phyloP scores from a whole-genome alignment of 345 rosid genomes.

The Kandelia obovata region DNA sequence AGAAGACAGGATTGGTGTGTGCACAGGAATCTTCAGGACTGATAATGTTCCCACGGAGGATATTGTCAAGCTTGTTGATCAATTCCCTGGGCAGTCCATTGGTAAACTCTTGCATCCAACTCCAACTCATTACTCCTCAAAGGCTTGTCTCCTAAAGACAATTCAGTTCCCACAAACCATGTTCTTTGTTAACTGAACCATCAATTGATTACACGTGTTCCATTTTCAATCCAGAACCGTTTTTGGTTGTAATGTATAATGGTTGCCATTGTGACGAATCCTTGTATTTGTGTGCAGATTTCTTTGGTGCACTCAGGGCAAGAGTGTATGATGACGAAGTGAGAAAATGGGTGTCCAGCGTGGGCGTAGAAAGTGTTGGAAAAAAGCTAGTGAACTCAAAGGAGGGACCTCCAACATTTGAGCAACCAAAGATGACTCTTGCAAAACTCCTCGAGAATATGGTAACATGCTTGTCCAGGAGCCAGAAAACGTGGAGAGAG shows the following conservation, averaged over 20 bases:
- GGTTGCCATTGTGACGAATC: too few species aligned
- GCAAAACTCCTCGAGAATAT: constrained; percentile 38
- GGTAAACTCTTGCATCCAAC: constrained; percentile 27
- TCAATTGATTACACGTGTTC: too few species aligned
- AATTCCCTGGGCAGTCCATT: constrained; percentile 54
- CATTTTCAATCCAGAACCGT: too few species aligned
- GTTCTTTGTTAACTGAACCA: too few species aligned
- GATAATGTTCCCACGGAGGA: constrained; percentile 39
- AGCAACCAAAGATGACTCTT: constrained; percentile 46
- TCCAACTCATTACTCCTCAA: neutral
- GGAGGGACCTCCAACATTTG: constrained; percentile 53
- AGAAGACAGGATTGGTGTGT: constrained; percentile 54
- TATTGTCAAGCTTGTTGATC: constrained; percentile 49
- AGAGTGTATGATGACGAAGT: constrained; percentile 62
- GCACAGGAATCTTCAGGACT: constrained; percentile 42
- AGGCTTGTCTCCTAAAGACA: neutral
- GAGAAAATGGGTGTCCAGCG: constrained; percentile 38
- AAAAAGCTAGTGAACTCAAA: constrained; percentile 47
- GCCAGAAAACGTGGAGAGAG: constrained; percentile 59
- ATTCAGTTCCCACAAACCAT: neutral
- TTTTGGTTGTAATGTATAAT: too few species aligned
- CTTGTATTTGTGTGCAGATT: constrained; percentile 26
- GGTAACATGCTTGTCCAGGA: constrained; percentile 53
- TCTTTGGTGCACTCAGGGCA: constrained; percentile 53
- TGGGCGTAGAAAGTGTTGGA: constrained; percentile 45